Conservation (phyloP, 345 rosid genomes). For the Euclidium syriacum region DNA sequence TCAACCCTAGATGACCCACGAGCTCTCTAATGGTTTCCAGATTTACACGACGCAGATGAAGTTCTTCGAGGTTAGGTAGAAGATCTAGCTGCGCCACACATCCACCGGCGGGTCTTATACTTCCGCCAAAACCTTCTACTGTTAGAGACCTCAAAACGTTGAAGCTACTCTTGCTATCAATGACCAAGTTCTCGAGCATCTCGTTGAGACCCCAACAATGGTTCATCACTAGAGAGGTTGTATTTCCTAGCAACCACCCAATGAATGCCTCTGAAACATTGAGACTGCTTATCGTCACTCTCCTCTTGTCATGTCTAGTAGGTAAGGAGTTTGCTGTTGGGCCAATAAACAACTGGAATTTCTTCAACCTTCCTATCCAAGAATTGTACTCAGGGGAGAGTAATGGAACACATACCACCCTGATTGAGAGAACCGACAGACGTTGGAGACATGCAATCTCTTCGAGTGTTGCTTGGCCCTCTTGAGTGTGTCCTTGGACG, state of each 20-base stretch:
- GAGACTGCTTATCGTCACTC: constrained; percentile 28
- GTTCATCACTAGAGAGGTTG: constrained; percentile 27
- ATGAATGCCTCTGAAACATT: constrained; percentile 28
- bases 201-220: constrained; percentile 28
- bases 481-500: constrained; percentile 18
- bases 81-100: constrained; percentile 32
- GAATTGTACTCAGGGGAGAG: constrained; percentile 22
- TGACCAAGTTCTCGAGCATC: constrained; percentile 32
- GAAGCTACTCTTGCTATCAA: constrained; percentile 20
- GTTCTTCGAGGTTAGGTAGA: constrained; percentile 36
- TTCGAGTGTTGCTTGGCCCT: constrained; percentile 29
- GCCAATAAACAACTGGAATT: constrained; percentile 29
- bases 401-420: constrained; percentile 24
- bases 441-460: constrained; percentile 22
- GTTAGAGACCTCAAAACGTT: constrained; percentile 23
- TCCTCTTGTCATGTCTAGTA: constrained; percentile 21
- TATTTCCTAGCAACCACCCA: constrained; percentile 24
- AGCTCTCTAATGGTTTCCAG: constrained; percentile 27
- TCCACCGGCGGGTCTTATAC: constrained; percentile 28
- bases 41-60: constrained; percentile 30
- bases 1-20: constrained; percentile 27
- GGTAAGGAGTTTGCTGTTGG: constrained; percentile 33
- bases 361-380: constrained; percentile 22
- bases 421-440: constrained; percentile 16
- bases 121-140: constrained; percentile 22